Evolutionary conservation across 2,329 filamentous ascomycete genomes (phyloP).

Genomic region (Monascus ruber): DNA sequence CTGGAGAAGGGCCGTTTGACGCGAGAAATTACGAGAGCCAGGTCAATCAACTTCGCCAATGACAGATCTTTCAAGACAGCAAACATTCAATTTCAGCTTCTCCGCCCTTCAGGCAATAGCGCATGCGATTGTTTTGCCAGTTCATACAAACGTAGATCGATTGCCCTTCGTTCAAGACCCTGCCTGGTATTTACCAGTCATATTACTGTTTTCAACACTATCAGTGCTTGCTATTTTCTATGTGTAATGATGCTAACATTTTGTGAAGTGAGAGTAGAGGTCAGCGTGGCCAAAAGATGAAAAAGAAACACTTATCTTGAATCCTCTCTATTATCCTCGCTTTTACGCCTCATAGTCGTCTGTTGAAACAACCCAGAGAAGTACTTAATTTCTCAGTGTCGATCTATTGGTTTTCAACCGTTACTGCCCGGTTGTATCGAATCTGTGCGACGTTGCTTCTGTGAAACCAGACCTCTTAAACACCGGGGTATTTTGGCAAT

Average conservation of each 20-base stretch:
- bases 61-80: slow-evolving; percentile 8
- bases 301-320: background rate
- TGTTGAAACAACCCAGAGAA: slow-evolving; percentile 10
- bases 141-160: slow-evolving; percentile 21
- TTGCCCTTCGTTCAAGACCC: slow-evolving; percentile 10
- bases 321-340: background rate
- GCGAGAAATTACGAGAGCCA: slow-evolving; percentile 9
- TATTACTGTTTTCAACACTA: slow-evolving; percentile 1
- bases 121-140: slow-evolving; percentile 1
- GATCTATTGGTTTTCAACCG: slow-evolving; percentile 13
- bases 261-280: background rate
- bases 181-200: background rate
- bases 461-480: slow-evolving; percentile 25
- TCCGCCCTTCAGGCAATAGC: slow-evolving; percentile 5
- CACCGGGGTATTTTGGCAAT: slow-evolving; percentile 13
- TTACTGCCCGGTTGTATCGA: slow-evolving; percentile 17
- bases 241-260: background rate
- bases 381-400: slow-evolving; percentile 10
- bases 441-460: slow-evolving; percentile 27
- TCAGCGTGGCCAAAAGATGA: background rate
- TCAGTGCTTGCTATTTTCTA: background rate
- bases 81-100: slow-evolving; percentile 18
- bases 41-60: slow-evolving; percentile 13
- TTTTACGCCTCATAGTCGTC: slow-evolving; percentile 2
- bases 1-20: slow-evolving; percentile 16